These are phyloP conservation scores for Ascocoryne sarcoides DNA, from an alignment of 2,329 filamentous ascomycete species.

Conservation along the genomic window DNA sequence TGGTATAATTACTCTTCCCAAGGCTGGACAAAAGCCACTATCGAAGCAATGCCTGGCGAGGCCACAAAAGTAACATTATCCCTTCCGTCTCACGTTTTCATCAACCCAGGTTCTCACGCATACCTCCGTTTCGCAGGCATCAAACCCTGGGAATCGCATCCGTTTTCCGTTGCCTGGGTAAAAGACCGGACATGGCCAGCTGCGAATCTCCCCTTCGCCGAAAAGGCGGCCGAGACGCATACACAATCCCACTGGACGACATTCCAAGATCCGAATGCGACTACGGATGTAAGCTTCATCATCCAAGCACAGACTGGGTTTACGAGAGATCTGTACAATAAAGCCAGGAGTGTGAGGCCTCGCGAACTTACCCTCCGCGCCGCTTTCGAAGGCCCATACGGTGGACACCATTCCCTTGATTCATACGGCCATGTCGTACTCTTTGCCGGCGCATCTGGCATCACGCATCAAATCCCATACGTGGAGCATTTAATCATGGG, in stretches of 20 bases:
- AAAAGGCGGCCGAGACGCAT: conserved; percentile 28
- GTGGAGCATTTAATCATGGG: conserved; percentile 67
- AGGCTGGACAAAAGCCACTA: conserved; percentile 53
- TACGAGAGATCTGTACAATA: conserved; percentile 72
- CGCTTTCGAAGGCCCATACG: conserved; percentile 84
- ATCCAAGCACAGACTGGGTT: conserved; percentile 83
- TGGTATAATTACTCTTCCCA: conserved; percentile 50
- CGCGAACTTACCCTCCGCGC: conserved; percentile 34
- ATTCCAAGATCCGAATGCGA: conserved; percentile 18
- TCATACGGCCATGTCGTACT: conserved; percentile 74
- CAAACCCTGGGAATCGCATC: conserved; percentile 64
- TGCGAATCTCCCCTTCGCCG: conserved; percentile 29
- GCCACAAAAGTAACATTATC: conserved; percentile 61
- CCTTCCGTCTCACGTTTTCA: conserved; percentile 55
- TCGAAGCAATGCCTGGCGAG: conserved; percentile 63
- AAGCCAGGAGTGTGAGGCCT: conserved; percentile 39
- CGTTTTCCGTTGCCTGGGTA: conserved; percentile 72
- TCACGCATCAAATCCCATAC: conserved; percentile 77
- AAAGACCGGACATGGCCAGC: conserved; percentile 45
- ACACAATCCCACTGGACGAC: conserved; percentile 1
- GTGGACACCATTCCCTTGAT: conserved; percentile 71
- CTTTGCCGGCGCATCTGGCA: conserved; percentile 70
- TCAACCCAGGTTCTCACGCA: conserved; percentile 64
- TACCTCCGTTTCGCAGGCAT: conserved; percentile 64
- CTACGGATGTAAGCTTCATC: conserved; percentile 64